These are phyloP conservation scores for Kwoniella shivajii DNA, from an alignment of 1,284 basidiomycete species.

Conservation along the genomic window DNA sequence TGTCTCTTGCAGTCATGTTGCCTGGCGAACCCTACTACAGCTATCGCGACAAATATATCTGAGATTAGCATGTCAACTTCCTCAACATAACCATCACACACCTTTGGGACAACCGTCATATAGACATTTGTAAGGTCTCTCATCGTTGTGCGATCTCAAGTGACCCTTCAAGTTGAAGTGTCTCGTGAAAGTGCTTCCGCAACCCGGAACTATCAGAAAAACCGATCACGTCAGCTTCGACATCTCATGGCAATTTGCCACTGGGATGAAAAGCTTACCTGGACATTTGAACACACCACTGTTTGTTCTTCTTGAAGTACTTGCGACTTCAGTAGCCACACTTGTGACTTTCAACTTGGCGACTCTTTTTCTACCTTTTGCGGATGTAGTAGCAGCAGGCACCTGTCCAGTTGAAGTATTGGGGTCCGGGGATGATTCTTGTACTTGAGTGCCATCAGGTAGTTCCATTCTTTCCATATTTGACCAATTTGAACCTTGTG, in stretches of 20 bases:
- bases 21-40: slow-evolving; percentile 70
- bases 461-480: slow-evolving; percentile 45
- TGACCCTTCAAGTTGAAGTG: slow-evolving; percentile 70
- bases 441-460: slow-evolving; percentile 36
- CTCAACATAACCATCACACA: slow-evolving; percentile 16
- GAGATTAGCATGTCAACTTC: background rate
- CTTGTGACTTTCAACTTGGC: slow-evolving; percentile 93
- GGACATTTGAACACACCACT: slow-evolving; percentile 91
- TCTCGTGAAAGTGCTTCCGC: slow-evolving; percentile 89
- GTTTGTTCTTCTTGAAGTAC: slow-evolving; percentile 82
- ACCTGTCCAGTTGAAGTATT: background rate
- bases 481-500: slow-evolving; percentile 45
- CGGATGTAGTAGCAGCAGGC: background rate
- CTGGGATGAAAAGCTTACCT: slow-evolving; percentile 25
- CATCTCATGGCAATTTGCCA: background rate
- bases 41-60: slow-evolving; percentile 5
- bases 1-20: slow-evolving; percentile 97
- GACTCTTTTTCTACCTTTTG: slow-evolving; percentile 53
- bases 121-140: slow-evolving; percentile 88
- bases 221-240: background rate
- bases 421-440: background rate
- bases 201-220: slow-evolving; percentile 71
- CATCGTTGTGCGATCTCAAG: slow-evolving; percentile 92
- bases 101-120: slow-evolving; percentile 90
- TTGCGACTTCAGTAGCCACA: slow-evolving; percentile 89